These are phyloP conservation scores for Apiospora kogelbergensis DNA, from an alignment of 2,329 filamentous ascomycete genomes.

Conservation along the genomic window DNA sequence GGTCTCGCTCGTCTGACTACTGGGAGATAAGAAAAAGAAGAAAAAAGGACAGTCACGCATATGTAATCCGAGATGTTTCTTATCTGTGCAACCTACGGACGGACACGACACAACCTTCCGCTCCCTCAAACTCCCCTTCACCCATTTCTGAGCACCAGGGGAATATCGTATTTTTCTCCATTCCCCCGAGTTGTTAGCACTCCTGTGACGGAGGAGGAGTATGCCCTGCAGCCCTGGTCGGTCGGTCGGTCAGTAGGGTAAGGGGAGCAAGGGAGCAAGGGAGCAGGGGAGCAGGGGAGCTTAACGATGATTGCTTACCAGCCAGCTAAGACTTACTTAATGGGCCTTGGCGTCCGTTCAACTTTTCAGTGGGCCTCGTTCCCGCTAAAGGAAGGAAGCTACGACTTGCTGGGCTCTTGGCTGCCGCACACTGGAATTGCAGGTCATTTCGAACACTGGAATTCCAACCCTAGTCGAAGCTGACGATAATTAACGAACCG, in stretches of 20 bases:
- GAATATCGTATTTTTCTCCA: background rate
- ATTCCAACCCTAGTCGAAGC: background rate
- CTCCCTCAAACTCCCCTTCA: background rate
- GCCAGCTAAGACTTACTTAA: background rate
- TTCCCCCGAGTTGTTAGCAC: background rate
- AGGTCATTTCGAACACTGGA: background rate
- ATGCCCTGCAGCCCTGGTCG: too few relatives aligned
- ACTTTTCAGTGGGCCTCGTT: background rate
- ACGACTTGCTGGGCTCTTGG: background rate
- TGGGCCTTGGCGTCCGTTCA: background rate
- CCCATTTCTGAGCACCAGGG: background rate
- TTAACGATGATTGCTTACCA: background rate
- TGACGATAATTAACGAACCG: background rate
- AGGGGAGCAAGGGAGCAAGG: too few relatives aligned
- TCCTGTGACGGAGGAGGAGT: background rate
- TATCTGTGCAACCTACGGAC: background rate
- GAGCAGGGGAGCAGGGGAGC: background rate
- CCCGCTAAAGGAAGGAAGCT: background rate
- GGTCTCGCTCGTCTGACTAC: background rate
- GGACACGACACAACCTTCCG: too few relatives aligned
- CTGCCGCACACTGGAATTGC: slow-evolving; percentile 4
- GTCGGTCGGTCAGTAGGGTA: background rate
- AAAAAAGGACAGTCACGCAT: background rate
- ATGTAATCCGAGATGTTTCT: background rate
- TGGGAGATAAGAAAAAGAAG: background rate